Base-by-base conservation (phyloP, 495 filamentous ascomycete genomes). In the Aspergillus heteromorphus region DNA sequence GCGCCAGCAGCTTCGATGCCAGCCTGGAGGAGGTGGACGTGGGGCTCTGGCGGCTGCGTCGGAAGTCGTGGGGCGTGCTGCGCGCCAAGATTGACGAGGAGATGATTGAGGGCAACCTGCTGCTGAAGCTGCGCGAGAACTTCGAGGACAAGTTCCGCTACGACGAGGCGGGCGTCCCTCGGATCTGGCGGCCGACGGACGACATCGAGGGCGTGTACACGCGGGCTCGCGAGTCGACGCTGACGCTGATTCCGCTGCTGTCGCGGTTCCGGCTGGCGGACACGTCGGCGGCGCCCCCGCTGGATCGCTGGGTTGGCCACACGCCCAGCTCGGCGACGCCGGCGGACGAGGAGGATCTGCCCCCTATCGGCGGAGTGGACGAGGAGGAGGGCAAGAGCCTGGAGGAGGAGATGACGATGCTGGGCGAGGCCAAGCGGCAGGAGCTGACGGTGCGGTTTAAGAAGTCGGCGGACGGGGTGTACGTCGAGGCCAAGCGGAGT, bases 121-220 rank as follows among this genome's bases (percentile, higher is more conserved):
- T 98, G 7, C 80, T 98, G 54, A 98, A 98, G 70, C 81, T 98
- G 25, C 85, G 93, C 6, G 93, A 98, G 73, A 97, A 97, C 70
- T 98, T 98, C 59, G 93, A 98, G 63, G 93, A 98, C 72, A 96
- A 95, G 66, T 98, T 98, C 80, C 88, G 93, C 52, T 98, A 98
- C 62, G 95, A 98, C 58, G 92, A 95, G 45, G 84, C 83, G 13
- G 95, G 95, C 31, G 95, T 98, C 2, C 93, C 93, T 4, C 79
- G 93, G 34, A 96, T 98, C 64, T 98, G 93, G 93, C 86, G 95
- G 18, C 93, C 93, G 2, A 92, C 87, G 0, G 93, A 98, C 67
- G 93, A 97, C 66, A 97, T 98, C 62, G 95, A 98, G 70, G 90
- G 91, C 41, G 70, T 92, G 45, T 98, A 97, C 66, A 96, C 92